Evolutionary conservation across 306 rosid genomes (phyloP), one percentile per base, ranked within the genome.

Genomic region (Hylodesmum podocarpum): DNA sequence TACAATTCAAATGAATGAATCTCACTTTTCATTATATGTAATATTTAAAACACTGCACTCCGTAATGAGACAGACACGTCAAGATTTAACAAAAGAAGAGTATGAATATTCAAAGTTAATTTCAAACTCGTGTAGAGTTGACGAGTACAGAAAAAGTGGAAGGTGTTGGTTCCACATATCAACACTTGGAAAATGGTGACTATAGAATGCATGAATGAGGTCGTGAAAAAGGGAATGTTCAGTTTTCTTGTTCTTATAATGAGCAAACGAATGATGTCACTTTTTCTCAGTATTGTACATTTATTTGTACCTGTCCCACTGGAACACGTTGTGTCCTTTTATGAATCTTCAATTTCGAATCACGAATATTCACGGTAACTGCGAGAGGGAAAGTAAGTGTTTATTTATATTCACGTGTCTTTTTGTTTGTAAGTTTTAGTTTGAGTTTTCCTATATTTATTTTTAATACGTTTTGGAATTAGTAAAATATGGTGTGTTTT

Each of bases 191-290:
- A 29, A 40, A 21, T 44, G 39, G 0, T 4, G 13, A n/a, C n/a
- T n/a, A n/a, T n/a, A n/a, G 1, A 3, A 28, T 21, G 36, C 27
- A 59, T 83, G 87, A 79, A 83, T 27, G 29, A 8, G 77, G 84
- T 61, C 84, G 75, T 16, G 62, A 79, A 6, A 4, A 40, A 33
- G 78, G 78, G 33, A 5, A 33, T 25, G 39, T 83, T 79, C 84
- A 73, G 3, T 78, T 78, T 58, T 54, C 9, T 55, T 11, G 28
- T 5, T 1, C 8, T 40, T 40, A 63, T 29, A 63, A 82, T 83
- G 80, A 78, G 58, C 49, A 28, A 83, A 78, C 0, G 65, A 41
- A 83, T 78, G 86, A 78, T 8, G 49, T 74, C 86, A 74, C 71
- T 51, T 61, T 67, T 62, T 36, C 12, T 33, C 3, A 3, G 13